phyloP scores from a whole-genome alignment of 2,329 filamentous ascomycete species.

The Alternaria tenuissima region DNA sequence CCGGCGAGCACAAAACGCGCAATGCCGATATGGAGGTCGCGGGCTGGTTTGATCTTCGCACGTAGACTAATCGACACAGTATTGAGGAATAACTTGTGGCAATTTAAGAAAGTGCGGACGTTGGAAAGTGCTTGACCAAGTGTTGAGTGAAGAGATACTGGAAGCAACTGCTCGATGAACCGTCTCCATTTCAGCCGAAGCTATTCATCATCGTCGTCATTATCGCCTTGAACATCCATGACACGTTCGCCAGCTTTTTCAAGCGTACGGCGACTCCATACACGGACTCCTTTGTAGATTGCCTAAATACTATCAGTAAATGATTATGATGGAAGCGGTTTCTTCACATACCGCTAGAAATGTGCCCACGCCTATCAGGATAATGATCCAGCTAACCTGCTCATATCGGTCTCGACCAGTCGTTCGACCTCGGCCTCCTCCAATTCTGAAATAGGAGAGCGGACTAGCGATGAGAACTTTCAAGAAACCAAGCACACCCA shows the following conservation, averaged over 20 bases:
- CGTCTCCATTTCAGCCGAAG: conserved; percentile 11
- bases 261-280: conserved; percentile 75
- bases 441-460: conserved; percentile 76
- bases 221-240: conserved; percentile 77
- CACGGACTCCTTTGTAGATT: conserved; percentile 82
- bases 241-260: conserved; percentile 81
- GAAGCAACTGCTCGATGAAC: not conserved
- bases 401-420: conserved; percentile 81
- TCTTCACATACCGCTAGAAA: conserved; percentile 73
- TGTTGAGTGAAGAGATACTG: not conserved
- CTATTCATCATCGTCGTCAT: conserved; percentile 60
- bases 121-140: not conserved
- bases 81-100: conserved; percentile 74
- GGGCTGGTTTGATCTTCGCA: conserved; percentile 75
- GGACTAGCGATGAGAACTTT: conserved; percentile 80
- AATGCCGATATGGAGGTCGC: conserved; percentile 34
- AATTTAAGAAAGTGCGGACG: conserved; percentile 95
- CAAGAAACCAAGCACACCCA: conserved; percentile 84
- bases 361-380: conserved; percentile 80
- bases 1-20: conserved; percentile 47
- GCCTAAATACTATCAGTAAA: conserved; percentile 59
- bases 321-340: not conserved
- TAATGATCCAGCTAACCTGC: conserved; percentile 79
- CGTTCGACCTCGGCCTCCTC: conserved; percentile 65
- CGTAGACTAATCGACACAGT: conserved; percentile 94